Evolutionary conservation across 352 stramenopile genomes (phyloP).

Genomic region (Globisporangium barbulae): DNA sequence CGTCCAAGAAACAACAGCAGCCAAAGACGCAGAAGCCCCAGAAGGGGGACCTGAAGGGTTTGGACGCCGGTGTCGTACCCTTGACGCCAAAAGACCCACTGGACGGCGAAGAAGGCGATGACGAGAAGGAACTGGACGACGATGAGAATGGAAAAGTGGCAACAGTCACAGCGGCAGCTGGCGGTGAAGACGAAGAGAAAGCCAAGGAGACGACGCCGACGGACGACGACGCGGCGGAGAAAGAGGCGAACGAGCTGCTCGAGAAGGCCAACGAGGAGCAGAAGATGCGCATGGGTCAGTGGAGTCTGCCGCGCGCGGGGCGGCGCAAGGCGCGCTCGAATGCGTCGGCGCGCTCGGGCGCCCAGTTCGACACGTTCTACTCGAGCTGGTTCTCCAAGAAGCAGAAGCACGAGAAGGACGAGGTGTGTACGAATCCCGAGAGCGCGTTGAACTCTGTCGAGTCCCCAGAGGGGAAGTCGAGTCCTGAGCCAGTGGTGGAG

Average conservation of each 20-base stretch:
- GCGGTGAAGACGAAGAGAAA: constrained; percentile 20
- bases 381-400: constrained; percentile 72
- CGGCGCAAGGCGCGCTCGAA: constrained; percentile 42
- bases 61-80: constrained; percentile 12
- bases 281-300: constrained; percentile 68
- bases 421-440: constrained; percentile 10
- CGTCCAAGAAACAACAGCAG: constrained; percentile 4
- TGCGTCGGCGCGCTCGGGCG: constrained; percentile 34
- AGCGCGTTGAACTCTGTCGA: neutral
- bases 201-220: constrained; percentile 17
- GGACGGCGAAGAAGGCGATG: constrained; percentile 44
- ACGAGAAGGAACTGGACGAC: constrained; percentile 33
- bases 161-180: neutral
- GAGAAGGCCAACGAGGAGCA: constrained; percentile 41
- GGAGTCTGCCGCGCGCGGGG: constrained; percentile 53
- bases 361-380: constrained; percentile 72
- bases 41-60: constrained; percentile 11
- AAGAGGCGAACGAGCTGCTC: constrained; percentile 18
- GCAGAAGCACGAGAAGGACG: constrained; percentile 30
- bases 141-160: neutral
- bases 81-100: constrained; percentile 21
- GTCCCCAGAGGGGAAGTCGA: neutral
- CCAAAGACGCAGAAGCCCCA: constrained; percentile 4
- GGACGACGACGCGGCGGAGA: constrained; percentile 19
- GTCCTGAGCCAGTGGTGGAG: neutral